phyloP scores from a whole-genome alignment of 495 filamentous ascomycete species.

The Aspergillus sclerotioniger region DNA sequence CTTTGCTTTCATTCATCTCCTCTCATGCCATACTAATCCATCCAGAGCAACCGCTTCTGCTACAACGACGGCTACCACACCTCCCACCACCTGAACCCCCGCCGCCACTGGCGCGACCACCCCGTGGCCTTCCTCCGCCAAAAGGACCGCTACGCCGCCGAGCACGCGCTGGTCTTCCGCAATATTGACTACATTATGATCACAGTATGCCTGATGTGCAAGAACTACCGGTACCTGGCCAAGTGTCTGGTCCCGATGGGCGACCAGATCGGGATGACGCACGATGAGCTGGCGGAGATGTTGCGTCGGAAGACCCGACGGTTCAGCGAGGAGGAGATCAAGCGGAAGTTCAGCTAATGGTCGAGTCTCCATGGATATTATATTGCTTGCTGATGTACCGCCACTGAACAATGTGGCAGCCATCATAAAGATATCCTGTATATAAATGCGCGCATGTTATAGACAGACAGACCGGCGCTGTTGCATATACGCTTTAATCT shows the following conservation, averaged over 20 bases:
- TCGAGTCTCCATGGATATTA: too few species aligned
- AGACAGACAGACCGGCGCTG: background rate
- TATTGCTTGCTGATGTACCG: too few species aligned
- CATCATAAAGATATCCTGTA: too few species aligned
- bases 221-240: slow-evolving; percentile 63
- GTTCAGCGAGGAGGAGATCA: slow-evolving; percentile 34
- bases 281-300: slow-evolving; percentile 60
- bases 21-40: slow-evolving; percentile 11
- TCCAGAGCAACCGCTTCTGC: slow-evolving; percentile 66
- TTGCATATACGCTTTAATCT: background rate
- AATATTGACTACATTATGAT: slow-evolving; percentile 72
- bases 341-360: background rate
- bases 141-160: slow-evolving; percentile 56
- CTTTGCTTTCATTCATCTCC: slow-evolving; percentile 3
- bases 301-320: slow-evolving; percentile 57
- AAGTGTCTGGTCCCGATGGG: slow-evolving; percentile 66
- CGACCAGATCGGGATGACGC: slow-evolving; percentile 60
- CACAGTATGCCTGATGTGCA: slow-evolving; percentile 56
- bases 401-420: too few species aligned
- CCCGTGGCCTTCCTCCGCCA: slow-evolving; percentile 63
- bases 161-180: slow-evolving; percentile 65
- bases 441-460: background rate
- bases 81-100: slow-evolving; percentile 72
- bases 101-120: slow-evolving; percentile 72
- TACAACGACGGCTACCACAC: slow-evolving; percentile 81